phyloP scores from a whole-genome alignment of 164 flowering plant species.

The Piper longum region DNA sequence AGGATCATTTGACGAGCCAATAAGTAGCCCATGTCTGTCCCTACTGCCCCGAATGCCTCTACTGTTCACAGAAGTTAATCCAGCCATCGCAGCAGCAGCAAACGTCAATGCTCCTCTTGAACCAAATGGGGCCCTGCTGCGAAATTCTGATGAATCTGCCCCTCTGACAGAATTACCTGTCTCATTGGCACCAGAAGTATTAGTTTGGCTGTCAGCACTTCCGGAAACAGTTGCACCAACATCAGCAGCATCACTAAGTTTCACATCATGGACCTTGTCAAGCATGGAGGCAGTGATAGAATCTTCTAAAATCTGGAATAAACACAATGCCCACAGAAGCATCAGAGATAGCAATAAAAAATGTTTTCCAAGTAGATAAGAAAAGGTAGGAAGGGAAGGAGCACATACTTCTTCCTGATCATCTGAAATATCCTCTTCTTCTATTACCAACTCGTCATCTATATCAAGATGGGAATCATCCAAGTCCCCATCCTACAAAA shows the following conservation, averaged over 20 bases:
- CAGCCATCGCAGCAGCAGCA: conserved; percentile 99
- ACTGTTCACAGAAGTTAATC: conserved; percentile 65
- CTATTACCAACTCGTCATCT: conserved; percentile 91
- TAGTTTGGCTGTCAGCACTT: conserved; percentile 30
- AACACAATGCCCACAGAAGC: too few relatives aligned
- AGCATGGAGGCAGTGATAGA: conserved; percentile 62
- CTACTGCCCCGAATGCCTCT: conserved; percentile 70
- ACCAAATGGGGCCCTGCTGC: conserved; percentile 48
- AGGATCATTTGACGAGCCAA: conserved; percentile 50
- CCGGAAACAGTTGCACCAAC: conserved; percentile 35
- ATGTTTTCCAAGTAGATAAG: background rate
- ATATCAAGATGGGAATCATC: conserved; percentile 77
- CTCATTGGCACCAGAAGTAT: conserved; percentile 44
- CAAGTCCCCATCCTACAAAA: conserved; percentile 71
- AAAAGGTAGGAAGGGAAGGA: conserved; percentile 13
- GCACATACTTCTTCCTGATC: conserved; percentile 83
- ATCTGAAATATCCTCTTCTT: conserved; percentile 92
- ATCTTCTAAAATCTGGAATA: conserved; percentile 25
- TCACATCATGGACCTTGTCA: conserved; percentile 88
- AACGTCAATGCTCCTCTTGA: conserved; percentile 89
- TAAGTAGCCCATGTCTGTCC: conserved; percentile 64
- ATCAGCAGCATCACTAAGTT: conserved; percentile 72
- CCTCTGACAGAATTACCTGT: conserved; percentile 33
- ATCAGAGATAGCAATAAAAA: too few relatives aligned
- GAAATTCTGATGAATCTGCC: conserved; percentile 43